Conservation (phyloP, 441 rosid species). For the Eruca vesicaria region DNA sequence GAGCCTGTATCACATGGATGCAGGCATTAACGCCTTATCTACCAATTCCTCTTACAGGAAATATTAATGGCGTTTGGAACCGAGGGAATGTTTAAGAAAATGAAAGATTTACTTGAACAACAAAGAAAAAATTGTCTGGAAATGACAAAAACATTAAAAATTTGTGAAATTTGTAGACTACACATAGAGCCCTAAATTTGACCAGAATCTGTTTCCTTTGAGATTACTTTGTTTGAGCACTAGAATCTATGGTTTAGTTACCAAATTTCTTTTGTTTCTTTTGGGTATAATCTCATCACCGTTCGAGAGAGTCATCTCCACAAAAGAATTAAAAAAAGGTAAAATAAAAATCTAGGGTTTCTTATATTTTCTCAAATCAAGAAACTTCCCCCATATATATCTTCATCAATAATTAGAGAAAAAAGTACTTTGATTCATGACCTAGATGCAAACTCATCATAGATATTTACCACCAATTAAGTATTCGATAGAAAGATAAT, state of each 20-base stretch:
- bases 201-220: conserved; percentile 28
- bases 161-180: conserved; percentile 22
- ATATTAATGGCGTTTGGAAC: conserved; percentile 10
- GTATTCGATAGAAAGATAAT: background rate
- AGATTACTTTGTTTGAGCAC: conserved; percentile 32
- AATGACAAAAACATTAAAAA: background rate
- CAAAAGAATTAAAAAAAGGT: background rate
- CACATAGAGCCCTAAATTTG: conserved; percentile 31
- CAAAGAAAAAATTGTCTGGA: background rate
- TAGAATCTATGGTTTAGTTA: conserved; percentile 26
- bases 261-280: conserved; percentile 30
- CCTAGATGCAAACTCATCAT: conserved; percentile 17
- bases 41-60: conserved; percentile 21
- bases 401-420: background rate
- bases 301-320: background rate
- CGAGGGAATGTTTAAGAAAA: background rate
- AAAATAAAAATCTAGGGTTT: conserved; percentile 29
- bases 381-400: conserved; percentile 8
- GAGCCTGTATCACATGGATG: conserved; percentile 21
- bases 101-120: background rate
- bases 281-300: conserved; percentile 21
- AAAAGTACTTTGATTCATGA: conserved; percentile 9
- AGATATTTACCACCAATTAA: background rate
- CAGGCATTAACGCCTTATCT: conserved; percentile 3
- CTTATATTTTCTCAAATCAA: conserved; percentile 13